Evolutionary conservation across 2,329 filamentous ascomycete species (phyloP), one percentile per base, ranked within the genome.

Genomic region (Cadophora sp.): DNA sequence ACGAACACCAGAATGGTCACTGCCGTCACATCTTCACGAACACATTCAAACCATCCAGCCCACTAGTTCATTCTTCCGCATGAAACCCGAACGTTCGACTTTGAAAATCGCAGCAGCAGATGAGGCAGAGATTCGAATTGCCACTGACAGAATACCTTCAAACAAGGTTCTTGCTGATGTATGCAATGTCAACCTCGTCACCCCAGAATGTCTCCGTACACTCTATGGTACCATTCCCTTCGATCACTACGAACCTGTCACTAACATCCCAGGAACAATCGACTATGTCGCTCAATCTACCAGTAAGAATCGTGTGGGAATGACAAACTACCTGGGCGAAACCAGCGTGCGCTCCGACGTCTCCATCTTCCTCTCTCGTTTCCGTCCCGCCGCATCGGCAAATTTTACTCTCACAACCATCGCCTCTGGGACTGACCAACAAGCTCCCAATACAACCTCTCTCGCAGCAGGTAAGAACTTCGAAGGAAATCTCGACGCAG

Each of bases 401-500:
- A 50, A 70, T n/a, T 73, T 70, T 18, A 65, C 65, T 13, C 36
- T 66, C 9, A 36, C 61, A 2, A 66, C 53, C 24, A 70, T 74
- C 30, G 67, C 66, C 8, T 62, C 66, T 27, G 71, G 71, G 1
- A 43, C 62, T 13, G 39, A 71, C 30, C 61, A 69, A 48, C 66
- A 72, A 41, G 66, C 66, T 4, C 68, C 64, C 8, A 64, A 68
- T 43, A 73, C 66, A 6, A 56, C 48, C 9, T 61, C 76, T 1
- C 63, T 72, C 2, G 59, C 41, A 2, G 60, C 64, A 27, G 65
- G 65, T 5, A 50, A 48, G 7, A 67, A 68, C 27, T 43, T 69
- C 11, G 87, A 89, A 74, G 86, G 83, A 27, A 86, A 88, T 66
- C 80, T 89, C 11, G 87, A 89, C 70, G 81, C 83, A 8, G 81